Base-by-base conservation (phyloP, 495 filamentous ascomycete species). In the Extremus antarcticus region DNA sequence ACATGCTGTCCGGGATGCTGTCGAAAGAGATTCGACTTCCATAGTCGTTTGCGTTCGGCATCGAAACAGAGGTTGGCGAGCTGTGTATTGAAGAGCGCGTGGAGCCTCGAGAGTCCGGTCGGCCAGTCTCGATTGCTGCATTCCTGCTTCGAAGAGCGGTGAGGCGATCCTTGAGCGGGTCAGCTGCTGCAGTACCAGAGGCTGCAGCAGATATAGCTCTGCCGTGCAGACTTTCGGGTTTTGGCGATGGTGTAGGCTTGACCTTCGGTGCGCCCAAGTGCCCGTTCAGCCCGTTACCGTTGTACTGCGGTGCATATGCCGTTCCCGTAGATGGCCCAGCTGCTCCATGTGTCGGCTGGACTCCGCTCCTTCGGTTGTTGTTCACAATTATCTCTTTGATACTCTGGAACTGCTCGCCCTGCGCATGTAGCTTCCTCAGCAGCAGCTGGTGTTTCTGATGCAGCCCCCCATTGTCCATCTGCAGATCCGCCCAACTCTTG, bases 361-460 rank as follows among this genome's bases (percentile, higher is more conserved):
- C 68, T 9, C 81, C 80, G 29, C 66, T 80, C 51, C 71, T 73
- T 20, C 62, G 59, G 60, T 88, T 88, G 60, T 89, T 80, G 25
- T 80, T 78, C 50, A 78, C 75, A 58, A 91, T 90, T 23, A 80
- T 73, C 1, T 78, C 68, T 66, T 84, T 86, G 54, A 88, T 80
- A 23, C 71, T 65, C 23, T 74, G 67, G 63, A 84, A 86, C 47
- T 73, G 73, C 40, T 63, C 57, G 32, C 75, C 61, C 47, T 69
- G 63, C 11, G 63, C 47, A 21, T 64, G 61, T 10, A 77, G 29
- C 15, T 58, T 54, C 60, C 64, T 53, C 24, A 21, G 17, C 47
- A 46, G 21, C 19, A 51, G 10, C 19, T 53, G 32, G 51, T 58
- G 45, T 19, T 52, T 58, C 56, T 67, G 61, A 63, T 50, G 56